Base-by-base conservation (phyloP, 306 rosid species). In the Casuarina equisetifolia region DNA sequence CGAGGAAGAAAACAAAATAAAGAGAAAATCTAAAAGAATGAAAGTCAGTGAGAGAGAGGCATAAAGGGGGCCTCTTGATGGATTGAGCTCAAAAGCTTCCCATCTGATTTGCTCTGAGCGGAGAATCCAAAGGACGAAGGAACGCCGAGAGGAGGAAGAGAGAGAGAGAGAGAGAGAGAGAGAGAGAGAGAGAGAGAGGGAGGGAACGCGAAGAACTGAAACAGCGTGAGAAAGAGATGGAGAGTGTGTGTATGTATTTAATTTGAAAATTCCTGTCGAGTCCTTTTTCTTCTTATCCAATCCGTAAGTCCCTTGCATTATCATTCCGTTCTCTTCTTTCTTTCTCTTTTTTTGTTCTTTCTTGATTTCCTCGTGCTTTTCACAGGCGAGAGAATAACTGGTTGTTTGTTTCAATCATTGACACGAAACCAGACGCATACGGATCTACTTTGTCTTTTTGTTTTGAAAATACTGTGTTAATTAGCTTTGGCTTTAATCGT, bases 81-180 rank as follows among this genome's bases (percentile, higher is more conserved):
- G 83, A 75, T 82, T 84, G 78, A 75, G 96, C 88, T 90, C 87
- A 88, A 75, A 73, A 68, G 70, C 87, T 70, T 74, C 85, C 81
- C 64, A 20, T 77, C 84, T 91, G 90, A 91, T 88, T 88, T 86
- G 89, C 93, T 78, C 89, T 20, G 39, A 4, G 51, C 51, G 89
- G 88, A 82, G 80, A 82, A 87, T 90, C 85, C 85, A 76, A 84
- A 82, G 81, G 77, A 82, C 88, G 77, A 81, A 69, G 81, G 25
- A 9, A 58, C 25, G 3, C 32, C 25, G 32, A 58, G 3, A 59
- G 69, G 51, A 20, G 4, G 48, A 55, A 44, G 64, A 62, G 50
- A 74, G 64, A 70, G 50, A 74, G 69, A 49, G 51, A 20, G 4
- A 55, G 64, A 44, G 64, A 62, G 50, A 74, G 64, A 70, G 50